Conservation (phyloP, 2,329 filamentous ascomycete species). For the Torrubiella hemipterigena region DNA sequence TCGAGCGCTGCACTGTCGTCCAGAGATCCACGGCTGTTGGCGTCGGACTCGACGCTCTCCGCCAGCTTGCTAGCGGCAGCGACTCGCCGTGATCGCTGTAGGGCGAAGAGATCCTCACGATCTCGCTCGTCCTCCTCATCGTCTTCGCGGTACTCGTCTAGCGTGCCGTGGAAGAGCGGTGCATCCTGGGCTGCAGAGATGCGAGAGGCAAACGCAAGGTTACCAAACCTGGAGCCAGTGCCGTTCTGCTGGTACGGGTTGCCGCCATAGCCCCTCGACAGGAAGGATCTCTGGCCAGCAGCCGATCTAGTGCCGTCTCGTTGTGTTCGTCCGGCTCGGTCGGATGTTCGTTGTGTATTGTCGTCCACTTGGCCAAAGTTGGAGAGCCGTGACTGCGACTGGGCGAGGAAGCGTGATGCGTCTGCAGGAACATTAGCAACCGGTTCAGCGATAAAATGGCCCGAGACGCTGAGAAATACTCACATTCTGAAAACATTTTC, state of each 20-base stretch:
- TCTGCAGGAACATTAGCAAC: constrained; percentile 40
- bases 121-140: constrained; percentile 88
- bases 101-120: constrained; percentile 80
- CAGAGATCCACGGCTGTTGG: constrained; percentile 24
- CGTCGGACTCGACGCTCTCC: constrained; percentile 73
- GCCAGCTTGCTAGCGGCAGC: constrained; percentile 75
- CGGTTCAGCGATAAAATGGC: background rate
- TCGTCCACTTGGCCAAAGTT: constrained; percentile 49
- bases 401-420: constrained; percentile 90
- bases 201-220: constrained; percentile 62
- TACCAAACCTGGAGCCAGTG: constrained; percentile 59
- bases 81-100: constrained; percentile 80
- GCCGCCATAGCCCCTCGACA: constrained; percentile 36
- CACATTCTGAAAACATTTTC: constrained; percentile 68
- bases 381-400: constrained; percentile 86
- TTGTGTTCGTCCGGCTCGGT: constrained; percentile 19
- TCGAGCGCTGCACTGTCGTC: constrained; percentile 17
- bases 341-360: constrained; percentile 21
- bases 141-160: constrained; percentile 84
- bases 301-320: constrained; percentile 18
- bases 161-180: constrained; percentile 85
- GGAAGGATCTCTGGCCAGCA: constrained; percentile 26
- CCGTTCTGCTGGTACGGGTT: constrained; percentile 79
- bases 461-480: constrained; percentile 21
- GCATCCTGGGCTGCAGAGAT: constrained; percentile 63